A percentile compares a stretch with the other conserved stretches of the same genome.
Evolutionary conservation across 495 filamentous ascomycete genomes (phyloP).

Genomic region (Aspergillus egyptiacus): DNA sequence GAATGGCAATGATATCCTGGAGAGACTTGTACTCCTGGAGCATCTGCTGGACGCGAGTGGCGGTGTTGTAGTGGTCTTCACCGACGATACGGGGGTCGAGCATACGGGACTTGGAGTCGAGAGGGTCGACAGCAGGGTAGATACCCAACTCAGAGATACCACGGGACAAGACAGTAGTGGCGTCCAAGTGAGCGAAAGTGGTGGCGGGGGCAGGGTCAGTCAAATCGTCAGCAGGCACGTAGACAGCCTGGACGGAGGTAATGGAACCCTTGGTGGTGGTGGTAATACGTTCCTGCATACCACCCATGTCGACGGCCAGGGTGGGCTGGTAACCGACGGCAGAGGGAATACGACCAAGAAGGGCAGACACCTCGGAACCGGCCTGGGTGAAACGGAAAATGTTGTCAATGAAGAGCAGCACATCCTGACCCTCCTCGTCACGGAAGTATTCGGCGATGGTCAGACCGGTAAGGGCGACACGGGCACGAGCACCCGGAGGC

Average conservation of each 20-base stretch:
- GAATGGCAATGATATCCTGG: conserved; percentile 99
- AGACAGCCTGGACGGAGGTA: conserved; percentile 99
- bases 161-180: conserved; percentile 99
- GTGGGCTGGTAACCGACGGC: conserved; percentile 99
- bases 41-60: conserved; percentile 94
- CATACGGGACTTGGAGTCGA: conserved; percentile 99
- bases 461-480: conserved; percentile 92
- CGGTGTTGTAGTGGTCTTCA: conserved; percentile 93
- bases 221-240: conserved; percentile 99
- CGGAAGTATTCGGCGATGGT: conserved; percentile 96
- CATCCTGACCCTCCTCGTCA: conserved; percentile 96
- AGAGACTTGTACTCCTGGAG: conserved; percentile 99
- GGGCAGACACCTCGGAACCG: conserved; percentile 99
- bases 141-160: conserved; percentile 99
- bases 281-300: conserved; percentile 99
- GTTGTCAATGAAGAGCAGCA: conserved; percentile 99
- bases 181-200: conserved; percentile 99
- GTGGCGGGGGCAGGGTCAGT: conserved; percentile 99
- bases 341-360: conserved; percentile 99
- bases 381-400: conserved; percentile 99
- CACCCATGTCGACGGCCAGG: conserved; percentile 99
- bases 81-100: conserved; percentile 97
- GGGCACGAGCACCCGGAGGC: conserved; percentile 97
- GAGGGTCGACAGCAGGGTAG: conserved; percentile 99
- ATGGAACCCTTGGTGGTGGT: conserved; percentile 99